Conservation (phyloP, 768 basidiomycete genomes). For the Tephrocybe sp. region DNA sequence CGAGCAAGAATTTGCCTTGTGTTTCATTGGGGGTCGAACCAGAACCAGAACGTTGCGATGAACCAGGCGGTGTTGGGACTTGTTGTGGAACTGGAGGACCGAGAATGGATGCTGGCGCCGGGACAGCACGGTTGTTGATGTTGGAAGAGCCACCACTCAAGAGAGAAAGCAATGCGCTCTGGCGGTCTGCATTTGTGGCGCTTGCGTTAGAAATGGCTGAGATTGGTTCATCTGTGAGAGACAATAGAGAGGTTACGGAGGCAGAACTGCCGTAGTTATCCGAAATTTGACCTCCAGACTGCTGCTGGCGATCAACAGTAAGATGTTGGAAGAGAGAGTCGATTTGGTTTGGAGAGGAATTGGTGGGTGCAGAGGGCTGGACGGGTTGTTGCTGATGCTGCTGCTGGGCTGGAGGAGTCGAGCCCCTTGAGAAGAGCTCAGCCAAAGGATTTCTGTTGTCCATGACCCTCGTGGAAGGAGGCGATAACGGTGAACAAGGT, state of each 20-base stretch:
- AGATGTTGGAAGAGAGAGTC: slow-evolving; percentile 70
- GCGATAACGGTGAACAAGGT: slow-evolving; percentile 13
- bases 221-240: slow-evolving; percentile 44
- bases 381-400: slow-evolving; percentile 31
- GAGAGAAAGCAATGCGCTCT: slow-evolving; percentile 74
- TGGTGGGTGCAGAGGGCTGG: slow-evolving; percentile 36
- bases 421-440: slow-evolving; percentile 55
- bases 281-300: slow-evolving; percentile 18
- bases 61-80: slow-evolving; percentile 69
- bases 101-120: slow-evolving; percentile 19
- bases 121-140: slow-evolving; percentile 21
- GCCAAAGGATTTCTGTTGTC: slow-evolving; percentile 43
- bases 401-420: slow-evolving; percentile 46
- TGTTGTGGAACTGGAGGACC: slow-evolving; percentile 48
- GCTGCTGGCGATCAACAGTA: slow-evolving; percentile 36
- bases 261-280: slow-evolving; percentile 33
- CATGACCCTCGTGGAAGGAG: slow-evolving; percentile 28
- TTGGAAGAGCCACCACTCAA: slow-evolving; percentile 52
- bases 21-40: slow-evolving; percentile 57
- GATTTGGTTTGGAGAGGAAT: slow-evolving; percentile 57
- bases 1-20: slow-evolving; percentile 74
- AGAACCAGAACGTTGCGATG: slow-evolving; percentile 55
- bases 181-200: slow-evolving; percentile 57
- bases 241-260: slow-evolving; percentile 41
- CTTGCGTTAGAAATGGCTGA: slow-evolving; percentile 42